These are phyloP conservation scores for Paecilomyces niveus DNA, from an alignment of 2,329 filamentous ascomycete genomes.

Conservation along the genomic window DNA sequence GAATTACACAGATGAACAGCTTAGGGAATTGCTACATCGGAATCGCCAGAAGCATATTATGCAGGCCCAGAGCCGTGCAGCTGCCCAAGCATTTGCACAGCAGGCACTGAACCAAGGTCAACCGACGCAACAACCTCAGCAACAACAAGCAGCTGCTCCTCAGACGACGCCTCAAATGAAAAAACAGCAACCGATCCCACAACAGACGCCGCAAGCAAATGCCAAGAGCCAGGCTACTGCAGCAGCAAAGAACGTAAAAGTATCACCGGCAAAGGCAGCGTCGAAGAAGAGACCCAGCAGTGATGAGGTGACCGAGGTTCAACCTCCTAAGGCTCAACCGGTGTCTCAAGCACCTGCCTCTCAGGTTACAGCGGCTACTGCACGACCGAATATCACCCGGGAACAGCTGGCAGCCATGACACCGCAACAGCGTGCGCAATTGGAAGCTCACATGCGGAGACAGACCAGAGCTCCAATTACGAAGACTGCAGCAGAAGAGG, in stretches of 20 bases:
- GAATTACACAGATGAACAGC: slow-evolving; percentile 35
- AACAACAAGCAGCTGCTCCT: slow-evolving; percentile 15
- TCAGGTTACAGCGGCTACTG: slow-evolving; percentile 13
- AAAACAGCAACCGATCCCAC: slow-evolving; percentile 10
- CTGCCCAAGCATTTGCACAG: slow-evolving; percentile 13
- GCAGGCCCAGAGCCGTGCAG: slow-evolving; percentile 22
- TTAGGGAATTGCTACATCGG: slow-evolving; percentile 28
- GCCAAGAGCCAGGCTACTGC: slow-evolving; percentile 21
- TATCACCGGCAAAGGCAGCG: slow-evolving; percentile 21
- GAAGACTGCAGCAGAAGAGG: slow-evolving; percentile 29
- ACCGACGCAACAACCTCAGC: slow-evolving; percentile 14
- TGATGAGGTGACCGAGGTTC: slow-evolving; percentile 41
- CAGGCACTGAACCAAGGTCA: slow-evolving; percentile 8
- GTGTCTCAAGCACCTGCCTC: slow-evolving; percentile 14
- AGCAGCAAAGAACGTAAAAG: slow-evolving; percentile 19
- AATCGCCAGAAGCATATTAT: slow-evolving; percentile 30
- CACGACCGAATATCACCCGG: slow-evolving; percentile 19
- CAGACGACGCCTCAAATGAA: slow-evolving; percentile 19
- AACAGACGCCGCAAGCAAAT: slow-evolving; percentile 15
- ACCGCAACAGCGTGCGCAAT: slow-evolving; percentile 33
- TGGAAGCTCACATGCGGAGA: slow-evolving; percentile 29
- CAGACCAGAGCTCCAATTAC: slow-evolving; percentile 24
- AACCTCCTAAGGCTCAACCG: slow-evolving; percentile 28
- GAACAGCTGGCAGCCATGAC: slow-evolving; percentile 34
- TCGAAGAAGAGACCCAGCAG: slow-evolving; percentile 38